These are phyloP conservation scores for Rhizopus arrhizus DNA, from an alignment of 371 early-diverging fungal genomes.

Conservation along the genomic window DNA sequence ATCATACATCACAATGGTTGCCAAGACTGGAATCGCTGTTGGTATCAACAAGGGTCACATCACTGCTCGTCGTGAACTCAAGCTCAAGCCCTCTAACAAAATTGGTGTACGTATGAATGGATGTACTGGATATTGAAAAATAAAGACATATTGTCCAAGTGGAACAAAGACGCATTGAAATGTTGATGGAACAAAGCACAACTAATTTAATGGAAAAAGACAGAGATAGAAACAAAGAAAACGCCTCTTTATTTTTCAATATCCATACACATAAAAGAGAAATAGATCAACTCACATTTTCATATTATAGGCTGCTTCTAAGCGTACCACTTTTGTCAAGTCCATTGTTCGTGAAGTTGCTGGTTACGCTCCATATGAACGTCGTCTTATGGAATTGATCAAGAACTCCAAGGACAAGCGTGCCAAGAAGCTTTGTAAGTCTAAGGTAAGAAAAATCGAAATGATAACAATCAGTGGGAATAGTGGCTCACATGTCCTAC, in stretches of 20 bases:
- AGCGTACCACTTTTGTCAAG: conserved; percentile 91
- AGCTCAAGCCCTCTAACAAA: conserved; percentile 77
- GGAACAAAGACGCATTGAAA: background rate
- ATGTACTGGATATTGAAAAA: conserved; percentile 8
- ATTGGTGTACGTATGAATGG: conserved; percentile 82
- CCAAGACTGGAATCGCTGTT: conserved; percentile 74
- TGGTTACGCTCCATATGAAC: conserved; percentile 98
- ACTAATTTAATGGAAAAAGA: background rate
- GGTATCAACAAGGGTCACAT: conserved; percentile 82
- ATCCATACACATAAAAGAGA: background rate
- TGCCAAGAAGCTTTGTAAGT: conserved; percentile 98
- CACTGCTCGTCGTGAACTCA: conserved; percentile 74
- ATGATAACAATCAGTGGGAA: conserved; percentile 61
- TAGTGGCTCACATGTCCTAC: conserved; percentile 78
- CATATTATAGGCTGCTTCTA: conserved; percentile 64
- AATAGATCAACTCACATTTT: background rate
- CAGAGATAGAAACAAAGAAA: background rate
- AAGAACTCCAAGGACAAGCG: conserved; percentile 99
- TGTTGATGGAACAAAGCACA: background rate
- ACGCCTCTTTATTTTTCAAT: background rate
- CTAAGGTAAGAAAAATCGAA: conserved; percentile 78
- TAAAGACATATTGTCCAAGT: background rate
- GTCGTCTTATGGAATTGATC: conserved; percentile 98
- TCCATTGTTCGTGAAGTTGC: conserved; percentile 95
- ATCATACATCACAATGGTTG: conserved; percentile 29